Percentiles rank a stretch among this genome's conserved stretches.
Conservation (phyloP, 208 protist species). For the Pavlovales sp. region DNA sequence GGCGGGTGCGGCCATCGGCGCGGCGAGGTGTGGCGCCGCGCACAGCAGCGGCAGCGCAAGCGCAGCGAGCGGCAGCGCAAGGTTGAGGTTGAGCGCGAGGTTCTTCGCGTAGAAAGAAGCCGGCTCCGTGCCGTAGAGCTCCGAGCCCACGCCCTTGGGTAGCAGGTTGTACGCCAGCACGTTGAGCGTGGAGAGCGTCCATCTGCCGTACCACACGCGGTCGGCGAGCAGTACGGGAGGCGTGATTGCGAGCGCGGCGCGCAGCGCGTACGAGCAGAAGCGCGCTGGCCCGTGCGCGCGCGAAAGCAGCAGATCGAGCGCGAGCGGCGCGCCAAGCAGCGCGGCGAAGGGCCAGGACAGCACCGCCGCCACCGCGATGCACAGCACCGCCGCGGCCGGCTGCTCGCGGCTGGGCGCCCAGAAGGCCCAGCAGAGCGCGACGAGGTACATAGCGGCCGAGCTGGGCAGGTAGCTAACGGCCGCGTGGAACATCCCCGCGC, state of each 20-base stretch:
- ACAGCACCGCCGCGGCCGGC: neutral
- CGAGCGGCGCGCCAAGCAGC: conserved; percentile 73
- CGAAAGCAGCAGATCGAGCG: neutral
- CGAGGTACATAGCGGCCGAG: conserved; percentile 77
- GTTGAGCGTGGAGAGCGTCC: conserved; percentile 59
- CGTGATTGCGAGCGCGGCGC: neutral
- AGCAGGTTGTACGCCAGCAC: conserved; percentile 69
- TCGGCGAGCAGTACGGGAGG: conserved; percentile 27
- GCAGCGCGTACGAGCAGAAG: neutral
- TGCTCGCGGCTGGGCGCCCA: conserved; percentile 28
- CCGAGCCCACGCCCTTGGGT: conserved; percentile 66
- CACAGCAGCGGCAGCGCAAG: neutral
- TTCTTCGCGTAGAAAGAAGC: conserved; percentile 80
- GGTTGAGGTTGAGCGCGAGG: conserved; percentile 83
- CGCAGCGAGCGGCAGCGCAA: conserved; percentile 63
- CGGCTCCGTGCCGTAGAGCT: conserved; percentile 84
- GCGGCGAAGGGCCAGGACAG: conserved; percentile 83
- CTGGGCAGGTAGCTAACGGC: conserved; percentile 66
- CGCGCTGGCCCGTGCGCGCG: neutral
- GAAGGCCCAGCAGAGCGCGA: conserved; percentile 48
- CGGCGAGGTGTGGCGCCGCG: neutral
- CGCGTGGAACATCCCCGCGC: conserved; percentile 12
- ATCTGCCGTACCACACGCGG: conserved; percentile 51
- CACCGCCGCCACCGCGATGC: conserved; percentile 58
- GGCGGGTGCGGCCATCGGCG: too few species aligned